Evolutionary conservation across 257 asterid species (phyloP).

Genomic region (Solanum peruvianum): DNA sequence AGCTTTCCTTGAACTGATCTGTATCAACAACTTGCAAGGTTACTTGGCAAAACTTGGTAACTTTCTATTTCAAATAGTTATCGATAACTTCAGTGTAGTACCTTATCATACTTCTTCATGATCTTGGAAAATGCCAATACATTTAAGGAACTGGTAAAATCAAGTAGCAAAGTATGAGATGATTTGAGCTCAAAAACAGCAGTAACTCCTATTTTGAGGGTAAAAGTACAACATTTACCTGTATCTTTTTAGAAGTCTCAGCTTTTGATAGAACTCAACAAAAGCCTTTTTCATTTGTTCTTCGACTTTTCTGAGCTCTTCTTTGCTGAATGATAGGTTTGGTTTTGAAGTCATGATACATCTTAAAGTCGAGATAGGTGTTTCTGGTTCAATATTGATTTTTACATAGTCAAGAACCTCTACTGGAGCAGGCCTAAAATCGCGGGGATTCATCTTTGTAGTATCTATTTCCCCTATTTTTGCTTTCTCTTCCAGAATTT

Average conservation of each 20-base stretch:
- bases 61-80: neutral
- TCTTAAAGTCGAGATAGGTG: conserved; percentile 57
- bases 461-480: neutral
- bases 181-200: neutral
- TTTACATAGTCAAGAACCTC: conserved; percentile 52
- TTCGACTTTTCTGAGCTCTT: conserved; percentile 48
- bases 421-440: conserved; percentile 29
- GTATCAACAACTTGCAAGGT: neutral
- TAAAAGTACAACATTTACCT: conserved; percentile 15
- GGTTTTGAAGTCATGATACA: conserved; percentile 23
- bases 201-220: neutral
- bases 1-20: conserved; percentile 75
- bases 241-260: conserved; percentile 54
- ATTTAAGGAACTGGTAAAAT: conserved; percentile 58
- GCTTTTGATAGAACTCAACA: conserved; percentile 51
- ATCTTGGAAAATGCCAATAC: conserved; percentile 72
- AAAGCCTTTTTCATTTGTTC: conserved; percentile 48
- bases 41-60: neutral
- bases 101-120: conserved; percentile 91
- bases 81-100: neutral
- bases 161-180: neutral
- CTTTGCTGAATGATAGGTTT: conserved; percentile 45
- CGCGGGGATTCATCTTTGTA: neutral
- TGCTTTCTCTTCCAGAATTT: neutral
- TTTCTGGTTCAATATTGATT: conserved; percentile 54